Base-by-base conservation (phyloP, 768 basidiomycete species). In the Podaxis sp. region DNA sequence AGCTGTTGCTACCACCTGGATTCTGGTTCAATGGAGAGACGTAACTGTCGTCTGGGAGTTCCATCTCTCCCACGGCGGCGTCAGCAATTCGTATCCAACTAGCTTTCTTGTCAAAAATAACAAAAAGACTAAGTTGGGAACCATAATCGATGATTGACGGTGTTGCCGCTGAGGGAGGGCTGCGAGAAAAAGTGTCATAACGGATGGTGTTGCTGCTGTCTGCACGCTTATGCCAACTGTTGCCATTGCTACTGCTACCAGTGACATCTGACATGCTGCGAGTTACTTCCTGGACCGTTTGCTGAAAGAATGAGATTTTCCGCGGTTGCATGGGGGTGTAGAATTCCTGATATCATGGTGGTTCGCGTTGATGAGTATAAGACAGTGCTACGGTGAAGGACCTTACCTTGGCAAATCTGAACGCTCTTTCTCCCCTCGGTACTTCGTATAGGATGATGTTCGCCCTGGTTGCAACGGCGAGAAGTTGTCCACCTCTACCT, bases 81-180 rank as follows among this genome's bases (percentile, higher is more conserved):
- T 94, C 92, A 4, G 86, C 84, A 24, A 94, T 71, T 22, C 93
- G 88, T 66, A 95, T 93, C 74, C 91, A 77, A n/a, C 87, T 84
- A 2, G 91, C 91, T 69, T 91, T 95, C 76, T 94, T 94, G 73
- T 95, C 93, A 70, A 95, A 95, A 24, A 87, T 77, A 61, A 91
- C 85, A 69, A 93, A 93, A n/a, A 95, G 76, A 66, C 85, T 86
- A 69, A 91, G 84, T 66, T 93, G 91, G 4, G 83, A 82, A 20
- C 88, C 88, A 68, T 90, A 90, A 60, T 78, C 77, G 56, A 67
- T 65, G 20, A 80, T 68, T 4, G 74, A 71, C 8, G 69, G 69
- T 15, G 72, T 61, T 10, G 51, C 30, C 13, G 37, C 40, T 8
- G 44, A 17, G 15, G 56, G 28, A 22, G 50, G 24, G 33, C 58